Evolutionary conservation across 1,139 yeast species (phyloP), one percentile per base, ranked within the genome.

Genomic region (Pichia sp.): DNA sequence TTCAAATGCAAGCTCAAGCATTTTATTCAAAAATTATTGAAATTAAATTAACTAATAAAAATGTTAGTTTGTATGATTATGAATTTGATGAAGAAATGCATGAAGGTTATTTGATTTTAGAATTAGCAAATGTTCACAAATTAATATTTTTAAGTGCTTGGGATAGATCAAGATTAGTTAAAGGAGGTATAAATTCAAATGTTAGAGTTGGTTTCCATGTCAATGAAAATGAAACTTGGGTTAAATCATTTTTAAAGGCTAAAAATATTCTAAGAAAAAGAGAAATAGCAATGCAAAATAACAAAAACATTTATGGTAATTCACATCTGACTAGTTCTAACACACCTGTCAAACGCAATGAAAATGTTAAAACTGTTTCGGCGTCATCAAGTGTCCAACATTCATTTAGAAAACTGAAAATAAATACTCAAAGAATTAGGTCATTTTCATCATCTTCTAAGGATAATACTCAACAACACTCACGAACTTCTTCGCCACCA

Each of bases 51-150:
- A 81, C 76, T 55, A 83, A 70, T 76, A 81, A 60, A 64, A 82
- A 81, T 59, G 81, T 84, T 55, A 86, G 87, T 66, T 81, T 85
- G 83, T 85, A 84, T 64, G 91, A 85, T 66, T 85, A 83, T 66
- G 93, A 85, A 62, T 84, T 85, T 65, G 77, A 79, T 57, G 84
- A 79, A 46, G 69, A 67, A 16, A 70, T 67, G n/a, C 70, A 70
- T 41, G 77, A 71, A 51, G 91, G 91, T 1, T 84, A 80, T 60
- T 71, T 85, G 49, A 83, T 85, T 18, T 65, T 85, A 39, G 91
- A 85, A 60, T 71, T 83, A 59, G 73, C 80, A 51, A 77, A 76
- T 57, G 74, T 76, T 53, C 84, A 83, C 44, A 79, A 79, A 57
- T 72, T 86, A 68, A 74, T 84, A 6, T 82, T 85, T 53, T 72